Conservation (phyloP, 2,329 filamentous ascomycete species). For the Phialemoniopsis sp. region DNA sequence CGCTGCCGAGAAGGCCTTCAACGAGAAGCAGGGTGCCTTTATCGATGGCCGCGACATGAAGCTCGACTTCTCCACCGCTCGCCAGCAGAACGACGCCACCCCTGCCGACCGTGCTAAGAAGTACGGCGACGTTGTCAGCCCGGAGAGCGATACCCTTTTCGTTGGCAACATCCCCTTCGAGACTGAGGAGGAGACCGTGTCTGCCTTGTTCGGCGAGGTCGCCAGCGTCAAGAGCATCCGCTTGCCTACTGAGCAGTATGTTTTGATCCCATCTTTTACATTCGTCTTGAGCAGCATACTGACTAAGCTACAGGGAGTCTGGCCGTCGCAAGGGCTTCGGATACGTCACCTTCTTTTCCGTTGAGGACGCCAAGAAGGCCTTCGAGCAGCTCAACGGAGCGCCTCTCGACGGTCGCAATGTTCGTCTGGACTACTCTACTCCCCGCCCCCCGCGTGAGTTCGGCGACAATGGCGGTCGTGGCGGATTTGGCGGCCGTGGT, state of each 20-base stretch:
- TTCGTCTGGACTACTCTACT: slow-evolving; percentile 80
- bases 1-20: slow-evolving; percentile 30
- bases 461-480: slow-evolving; percentile 45
- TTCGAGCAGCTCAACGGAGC: slow-evolving; percentile 57
- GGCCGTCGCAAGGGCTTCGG: slow-evolving; percentile 89
- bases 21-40: slow-evolving; percentile 27
- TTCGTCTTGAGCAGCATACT: too few relatives aligned
- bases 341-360: slow-evolving; percentile 77
- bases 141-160: slow-evolving; percentile 82
- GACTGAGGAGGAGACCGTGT: slow-evolving; percentile 70
- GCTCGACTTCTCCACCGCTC: slow-evolving; percentile 30
- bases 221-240: slow-evolving; percentile 73
- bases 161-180: slow-evolving; percentile 89
- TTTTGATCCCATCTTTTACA: slow-evolving; percentile 4
- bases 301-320: slow-evolving; percentile 51
- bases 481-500: slow-evolving; percentile 37
- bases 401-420: slow-evolving; percentile 66
- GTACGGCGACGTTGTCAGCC: slow-evolving; percentile 76
- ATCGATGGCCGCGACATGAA: slow-evolving; percentile 30
- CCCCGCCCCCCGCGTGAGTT: slow-evolving; percentile 57
- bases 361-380: slow-evolving; percentile 78
- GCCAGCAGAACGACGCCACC: slow-evolving; percentile 24
- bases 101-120: slow-evolving; percentile 61
- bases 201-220: slow-evolving; percentile 68
- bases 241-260: slow-evolving; percentile 78